These are phyloP conservation scores for Obelidium mucronatum DNA, from an alignment of 192 early-diverging fungal species.

Conservation along the genomic window DNA sequence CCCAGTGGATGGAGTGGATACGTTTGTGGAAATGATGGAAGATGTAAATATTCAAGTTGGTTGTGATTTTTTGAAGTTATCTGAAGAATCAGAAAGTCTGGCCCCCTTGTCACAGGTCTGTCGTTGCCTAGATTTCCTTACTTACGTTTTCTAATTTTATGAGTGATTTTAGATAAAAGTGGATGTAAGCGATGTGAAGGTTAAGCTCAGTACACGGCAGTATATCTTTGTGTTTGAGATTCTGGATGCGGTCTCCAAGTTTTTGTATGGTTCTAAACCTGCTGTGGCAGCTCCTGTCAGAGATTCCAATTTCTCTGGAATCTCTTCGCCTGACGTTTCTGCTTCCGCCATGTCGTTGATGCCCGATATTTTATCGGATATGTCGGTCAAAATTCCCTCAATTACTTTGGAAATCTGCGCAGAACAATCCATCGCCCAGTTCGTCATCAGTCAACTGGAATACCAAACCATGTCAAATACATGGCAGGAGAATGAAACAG, in stretches of 20 bases:
- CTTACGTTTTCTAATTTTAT: constrained; percentile 12
- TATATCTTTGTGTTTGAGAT: constrained; percentile 81
- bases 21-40: constrained; percentile 76
- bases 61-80: constrained; percentile 23
- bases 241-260: constrained; percentile 53
- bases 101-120: constrained; percentile 22
- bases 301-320: neutral
- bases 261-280: constrained; percentile 5
- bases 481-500: constrained; percentile 61
- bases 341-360: neutral
- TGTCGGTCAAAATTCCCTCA: constrained; percentile 71
- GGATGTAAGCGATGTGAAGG: constrained; percentile 74
- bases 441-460: constrained; percentile 45
- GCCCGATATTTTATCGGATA: constrained; percentile 42
- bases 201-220: constrained; percentile 83
- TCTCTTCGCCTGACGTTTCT: neutral
- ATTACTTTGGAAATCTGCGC: constrained; percentile 84
- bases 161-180: constrained; percentile 57
- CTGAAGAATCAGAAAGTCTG: constrained; percentile 7
- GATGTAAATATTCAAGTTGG: constrained; percentile 82
- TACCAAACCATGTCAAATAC: constrained; percentile 32
- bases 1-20: constrained; percentile 30
- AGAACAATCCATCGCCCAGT: constrained; percentile 60
- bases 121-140: neutral
- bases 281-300: neutral